Evolutionary conservation across 1,139 yeast genomes (phyloP).

Genomic region (Yamadazyma sp.): DNA sequence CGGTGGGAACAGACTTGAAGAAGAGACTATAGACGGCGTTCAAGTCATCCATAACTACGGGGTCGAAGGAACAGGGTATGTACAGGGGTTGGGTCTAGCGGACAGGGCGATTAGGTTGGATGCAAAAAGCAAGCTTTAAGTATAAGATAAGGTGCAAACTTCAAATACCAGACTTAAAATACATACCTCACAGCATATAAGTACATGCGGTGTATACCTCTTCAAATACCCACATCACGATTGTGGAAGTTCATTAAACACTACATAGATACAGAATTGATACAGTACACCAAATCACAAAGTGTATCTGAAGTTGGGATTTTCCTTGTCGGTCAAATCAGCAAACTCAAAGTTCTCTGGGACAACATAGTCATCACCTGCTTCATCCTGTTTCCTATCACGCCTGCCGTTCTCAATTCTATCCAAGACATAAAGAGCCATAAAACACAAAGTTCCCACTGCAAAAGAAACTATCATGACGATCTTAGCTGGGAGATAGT

Average conservation of each 20-base stretch:
- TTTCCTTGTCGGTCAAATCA: slow-evolving; percentile 67
- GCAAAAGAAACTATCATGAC: slow-evolving; percentile 7
- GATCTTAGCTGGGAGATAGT: slow-evolving; percentile 46
- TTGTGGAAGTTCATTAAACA: too few species aligned
- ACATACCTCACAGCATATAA: neutral
- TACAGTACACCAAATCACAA: too few species aligned
- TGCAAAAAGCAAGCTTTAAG: neutral
- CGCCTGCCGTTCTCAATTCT: slow-evolving; percentile 24
- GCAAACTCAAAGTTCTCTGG: slow-evolving; percentile 48
- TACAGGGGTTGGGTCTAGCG: slow-evolving; percentile 48
- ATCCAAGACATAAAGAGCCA: slow-evolving; percentile 23
- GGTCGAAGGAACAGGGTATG: slow-evolving; percentile 48
- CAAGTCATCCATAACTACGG: slow-evolving; percentile 47
- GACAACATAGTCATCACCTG: slow-evolving; percentile 9
- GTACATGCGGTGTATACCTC: too few species aligned
- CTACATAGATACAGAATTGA: too few species aligned
- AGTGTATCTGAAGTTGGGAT: slow-evolving; percentile 57
- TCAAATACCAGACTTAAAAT: neutral
- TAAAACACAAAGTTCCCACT: slow-evolving; percentile 28
- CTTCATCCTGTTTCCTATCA: slow-evolving; percentile 21
- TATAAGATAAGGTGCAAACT: neutral
- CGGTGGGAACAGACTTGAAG: slow-evolving; percentile 67
- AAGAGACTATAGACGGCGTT: slow-evolving; percentile 32
- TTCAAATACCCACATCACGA: too few species aligned
- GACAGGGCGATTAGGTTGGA: slow-evolving; percentile 9